phyloP scores from a whole-genome alignment of 179 eudicot species.

The Gypsophila paniculata region DNA sequence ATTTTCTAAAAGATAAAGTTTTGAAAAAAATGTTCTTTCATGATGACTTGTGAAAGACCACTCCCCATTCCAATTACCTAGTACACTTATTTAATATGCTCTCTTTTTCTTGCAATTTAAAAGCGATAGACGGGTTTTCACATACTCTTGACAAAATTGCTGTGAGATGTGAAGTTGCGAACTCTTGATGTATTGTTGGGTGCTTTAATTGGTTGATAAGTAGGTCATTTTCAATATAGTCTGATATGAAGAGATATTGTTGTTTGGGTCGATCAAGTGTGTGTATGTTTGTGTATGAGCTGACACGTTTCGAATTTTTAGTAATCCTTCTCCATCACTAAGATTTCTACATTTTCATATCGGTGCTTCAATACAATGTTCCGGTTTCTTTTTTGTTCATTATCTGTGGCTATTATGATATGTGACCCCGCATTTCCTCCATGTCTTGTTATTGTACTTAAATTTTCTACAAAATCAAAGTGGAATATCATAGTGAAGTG shows the following conservation, averaged over 20 bases:
- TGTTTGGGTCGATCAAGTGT: neutral
- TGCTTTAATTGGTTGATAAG: neutral
- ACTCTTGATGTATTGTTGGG: neutral
- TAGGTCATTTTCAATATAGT: neutral
- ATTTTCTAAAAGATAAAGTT: neutral
- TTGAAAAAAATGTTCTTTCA: too few relatives aligned
- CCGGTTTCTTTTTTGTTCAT: too few relatives aligned
- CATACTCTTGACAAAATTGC: neutral
- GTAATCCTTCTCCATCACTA: too few relatives aligned
- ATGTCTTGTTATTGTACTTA: neutral
- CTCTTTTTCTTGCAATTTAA: too few relatives aligned
- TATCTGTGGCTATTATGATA: too few relatives aligned
- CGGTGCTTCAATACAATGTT: too few relatives aligned
- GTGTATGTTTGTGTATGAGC: neutral
- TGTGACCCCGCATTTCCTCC: too few relatives aligned
- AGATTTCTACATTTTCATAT: too few relatives aligned
- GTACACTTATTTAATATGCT: too few relatives aligned
- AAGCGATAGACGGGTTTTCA: too few relatives aligned
- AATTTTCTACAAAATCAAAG: neutral
- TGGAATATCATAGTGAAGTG: neutral
- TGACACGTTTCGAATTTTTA: neutral
- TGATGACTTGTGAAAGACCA: too few relatives aligned
- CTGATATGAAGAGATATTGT: neutral
- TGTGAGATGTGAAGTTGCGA: neutral
- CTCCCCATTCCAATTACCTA: too few relatives aligned